Percentiles rank a stretch among this genome's conserved stretches.
These are phyloP conservation scores for Ilex paraguariensis DNA, from an alignment of 305 asterid genomes.

Conservation along the genomic window DNA sequence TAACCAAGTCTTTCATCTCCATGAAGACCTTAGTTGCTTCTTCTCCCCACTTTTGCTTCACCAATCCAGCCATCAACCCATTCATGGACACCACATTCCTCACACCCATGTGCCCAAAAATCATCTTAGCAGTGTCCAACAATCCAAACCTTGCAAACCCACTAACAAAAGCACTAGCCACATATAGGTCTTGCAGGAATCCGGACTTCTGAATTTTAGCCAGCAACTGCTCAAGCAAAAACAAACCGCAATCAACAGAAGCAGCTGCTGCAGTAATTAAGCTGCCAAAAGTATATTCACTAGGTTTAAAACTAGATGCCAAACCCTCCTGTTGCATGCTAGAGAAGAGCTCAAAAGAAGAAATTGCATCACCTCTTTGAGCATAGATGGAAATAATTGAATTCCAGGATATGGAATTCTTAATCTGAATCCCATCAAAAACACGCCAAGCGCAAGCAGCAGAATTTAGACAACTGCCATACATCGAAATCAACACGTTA, in stretches of 20 bases:
- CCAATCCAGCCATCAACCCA: constrained; percentile 84
- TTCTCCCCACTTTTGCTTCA: constrained; percentile 68
- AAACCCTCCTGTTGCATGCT: constrained; percentile 52
- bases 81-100: constrained; percentile 76
- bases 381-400: constrained; percentile 79
- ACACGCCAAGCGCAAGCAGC: constrained; percentile 46
- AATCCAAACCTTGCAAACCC: constrained; percentile 59
- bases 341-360: constrained; percentile 59
- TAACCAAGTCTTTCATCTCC: constrained; percentile 43
- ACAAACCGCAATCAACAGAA: constrained; percentile 25
- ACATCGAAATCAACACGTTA: constrained; percentile 89
- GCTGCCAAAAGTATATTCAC: constrained; percentile 81
- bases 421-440: constrained; percentile 45
- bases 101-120: constrained; percentile 63
- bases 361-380: constrained; percentile 57
- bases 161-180: constrained; percentile 86
- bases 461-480: constrained; percentile 49
- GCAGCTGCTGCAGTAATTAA: constrained; percentile 55
- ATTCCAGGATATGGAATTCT: constrained; percentile 71
- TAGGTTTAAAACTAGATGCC: constrained; percentile 47
- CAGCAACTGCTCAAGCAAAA: constrained; percentile 65
- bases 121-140: constrained; percentile 51
- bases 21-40: constrained; percentile 58
- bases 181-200: constrained; percentile 62
- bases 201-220: constrained; percentile 66